Evolutionary conservation across 192 early-diverging fungal species (phyloP).

Genomic region (Spizellomyces punctatus): DNA sequence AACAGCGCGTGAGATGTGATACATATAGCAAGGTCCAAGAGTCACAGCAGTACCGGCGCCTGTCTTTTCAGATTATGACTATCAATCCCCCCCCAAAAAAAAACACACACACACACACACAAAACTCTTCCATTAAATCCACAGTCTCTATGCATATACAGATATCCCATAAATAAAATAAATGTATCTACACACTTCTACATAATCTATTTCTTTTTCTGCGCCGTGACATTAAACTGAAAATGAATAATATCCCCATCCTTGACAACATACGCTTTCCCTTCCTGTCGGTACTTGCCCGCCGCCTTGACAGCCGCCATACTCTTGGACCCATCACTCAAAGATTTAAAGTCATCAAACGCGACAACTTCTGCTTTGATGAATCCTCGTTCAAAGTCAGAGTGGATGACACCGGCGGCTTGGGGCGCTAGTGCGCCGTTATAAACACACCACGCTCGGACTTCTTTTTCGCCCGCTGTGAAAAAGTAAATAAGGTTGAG

Average conservation of each 20-base stretch:
- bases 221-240: constrained; percentile 30
- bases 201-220: constrained; percentile 17
- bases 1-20: too few species aligned
- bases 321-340: constrained; percentile 46
- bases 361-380: constrained; percentile 82
- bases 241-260: constrained; percentile 81
- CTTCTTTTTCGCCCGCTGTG: constrained; percentile 87
- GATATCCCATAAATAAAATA: too few species aligned
- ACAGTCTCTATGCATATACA: too few species aligned
- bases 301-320: constrained; percentile 78
- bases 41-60: too few species aligned
- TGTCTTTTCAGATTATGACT: too few species aligned
- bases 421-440: constrained; percentile 79
- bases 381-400: constrained; percentile 73
- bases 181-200: too few species aligned
- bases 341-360: constrained; percentile 78
- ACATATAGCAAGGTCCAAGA: too few species aligned
- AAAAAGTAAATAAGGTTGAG: constrained; percentile 92
- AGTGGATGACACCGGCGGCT: constrained; percentile 91
- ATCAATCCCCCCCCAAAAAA: too few species aligned
- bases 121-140: too few species aligned
- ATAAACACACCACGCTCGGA: constrained; percentile 87
- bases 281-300: constrained; percentile 88
- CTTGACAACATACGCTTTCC: constrained; percentile 88
- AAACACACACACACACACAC: too few species aligned